Base-by-base conservation (phyloP, 2,329 filamentous ascomycete species). In the Phialophora macrospora region DNA sequence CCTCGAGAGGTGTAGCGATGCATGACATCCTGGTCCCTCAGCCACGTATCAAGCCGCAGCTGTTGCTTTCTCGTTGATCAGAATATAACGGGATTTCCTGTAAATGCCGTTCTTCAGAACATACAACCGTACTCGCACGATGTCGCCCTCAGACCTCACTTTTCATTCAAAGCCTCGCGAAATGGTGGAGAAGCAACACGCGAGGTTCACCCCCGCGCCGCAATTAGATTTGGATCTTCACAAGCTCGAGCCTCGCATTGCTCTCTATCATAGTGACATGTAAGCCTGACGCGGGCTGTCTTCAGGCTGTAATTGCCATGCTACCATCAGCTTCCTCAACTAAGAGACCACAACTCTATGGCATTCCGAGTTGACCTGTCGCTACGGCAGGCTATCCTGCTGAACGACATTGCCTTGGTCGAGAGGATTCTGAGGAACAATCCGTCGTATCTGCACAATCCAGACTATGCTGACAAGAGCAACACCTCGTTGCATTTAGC, bases 401-500 rank as follows among this genome's bases (percentile, higher is more conserved):
- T 87, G 73, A 88, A 90, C 77, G 90, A 94, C 75, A 79, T 85
- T 77, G 80, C 87, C 63, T 89, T 96, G 70, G 89, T 93, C 72
- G 80, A 84, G 71, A 90, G 92, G 75, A 93, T 96, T 75, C 83
- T 96, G 70, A 85, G 84, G 70, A 88, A 88, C 65, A 88, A 94
- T 74, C 90, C 90, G 0, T 75, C 80, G 20, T 85, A 90, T 68
- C 82, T 96, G 30, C 88, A 89, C 74, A 96, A 96, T 74, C 91
- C 92, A 2, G 91, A 96, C 77, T 85, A 86, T 72, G 85, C 87
- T 3, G 83, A 88, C 68, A 88, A 91, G 71, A 90, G 90, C 76
- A 95, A 96, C 80, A 94, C 92, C 2, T 92, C 88, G 69, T 84
- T 97, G 46, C 92, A 96, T 77, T 84, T 96, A 2, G 91, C 92